Evolutionary conservation across 768 basidiomycete species (phyloP).

Genomic region (Phanerochaete sordida): DNA sequence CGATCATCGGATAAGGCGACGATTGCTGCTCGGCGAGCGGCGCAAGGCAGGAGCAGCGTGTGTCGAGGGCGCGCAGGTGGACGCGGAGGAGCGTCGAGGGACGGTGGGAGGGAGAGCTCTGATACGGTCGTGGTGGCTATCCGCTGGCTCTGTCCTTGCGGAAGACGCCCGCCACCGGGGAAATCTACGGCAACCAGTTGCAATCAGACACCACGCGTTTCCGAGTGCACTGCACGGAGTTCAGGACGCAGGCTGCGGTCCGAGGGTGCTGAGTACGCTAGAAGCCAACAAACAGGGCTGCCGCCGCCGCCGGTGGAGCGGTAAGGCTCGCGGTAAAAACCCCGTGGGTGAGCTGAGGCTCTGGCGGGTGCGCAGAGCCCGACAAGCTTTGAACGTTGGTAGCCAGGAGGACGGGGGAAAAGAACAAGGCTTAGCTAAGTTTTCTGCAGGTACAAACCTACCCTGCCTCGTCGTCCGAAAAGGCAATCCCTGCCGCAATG

Average conservation of each 20-base stretch:
- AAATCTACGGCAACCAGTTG: neutral
- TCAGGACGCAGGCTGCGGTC: neutral
- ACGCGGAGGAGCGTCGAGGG: neutral
- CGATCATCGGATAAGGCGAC: neutral
- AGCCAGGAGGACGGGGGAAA: neutral
- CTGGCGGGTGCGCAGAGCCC: neutral
- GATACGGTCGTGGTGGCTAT: neutral
- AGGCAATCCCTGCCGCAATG: neutral
- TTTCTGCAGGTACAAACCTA: neutral
- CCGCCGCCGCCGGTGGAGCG: neutral
- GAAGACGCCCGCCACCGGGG: neutral
- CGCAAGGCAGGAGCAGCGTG: neutral
- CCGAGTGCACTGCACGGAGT: neutral
- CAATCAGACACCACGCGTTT: neutral
- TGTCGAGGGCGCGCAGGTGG: neutral
- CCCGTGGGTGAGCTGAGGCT: neutral
- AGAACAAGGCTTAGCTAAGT: slow-evolving; percentile 1
- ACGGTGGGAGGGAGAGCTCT: neutral
- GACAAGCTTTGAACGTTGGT: neutral
- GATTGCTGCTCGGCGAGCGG: neutral
- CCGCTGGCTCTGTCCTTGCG: neutral
- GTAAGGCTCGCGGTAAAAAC: neutral
- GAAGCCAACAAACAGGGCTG: neutral
- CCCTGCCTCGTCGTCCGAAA: neutral
- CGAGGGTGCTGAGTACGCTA: neutral